A percentile compares a stretch with the other conserved stretches of the same genome.
These are phyloP conservation scores for Pseudoneurospora amorphoporcata DNA, from an alignment of 495 filamentous ascomycete genomes.

Conservation along the genomic window DNA sequence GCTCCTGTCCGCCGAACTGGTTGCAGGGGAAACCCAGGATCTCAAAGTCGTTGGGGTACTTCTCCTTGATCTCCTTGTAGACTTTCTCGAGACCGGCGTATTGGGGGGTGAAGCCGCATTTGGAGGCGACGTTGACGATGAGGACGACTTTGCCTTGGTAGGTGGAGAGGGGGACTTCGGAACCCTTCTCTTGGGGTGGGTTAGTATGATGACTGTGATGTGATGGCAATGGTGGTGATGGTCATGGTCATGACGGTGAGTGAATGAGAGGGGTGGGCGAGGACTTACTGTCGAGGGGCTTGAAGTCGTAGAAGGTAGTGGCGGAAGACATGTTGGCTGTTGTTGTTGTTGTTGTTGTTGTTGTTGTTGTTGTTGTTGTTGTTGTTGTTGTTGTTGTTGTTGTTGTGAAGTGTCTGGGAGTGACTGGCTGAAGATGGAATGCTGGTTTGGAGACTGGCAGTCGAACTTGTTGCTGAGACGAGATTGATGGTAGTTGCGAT, in stretches of 20 bases:
- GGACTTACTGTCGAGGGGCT: conserved; percentile 65
- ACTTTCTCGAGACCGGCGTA: conserved; percentile 83
- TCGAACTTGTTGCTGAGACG: not conserved
- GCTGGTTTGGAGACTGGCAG: not conserved
- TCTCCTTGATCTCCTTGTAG: conserved; percentile 64
- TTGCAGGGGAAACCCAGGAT: conserved; percentile 98
- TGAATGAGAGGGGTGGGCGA: not conserved
- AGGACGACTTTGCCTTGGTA: conserved; percentile 89
- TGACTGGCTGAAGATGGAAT: not conserved
- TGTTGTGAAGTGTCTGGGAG: conserved; percentile 24
- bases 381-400: no score
- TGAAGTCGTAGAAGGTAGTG: conserved; percentile 86
- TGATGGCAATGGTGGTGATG: no score
- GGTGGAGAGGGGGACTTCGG: conserved; percentile 52
- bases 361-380: no score
- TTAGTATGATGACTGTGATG: not conserved
- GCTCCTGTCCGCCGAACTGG: conserved; percentile 89
- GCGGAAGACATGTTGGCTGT: conserved; percentile 63
- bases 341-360: conserved; percentile 16
- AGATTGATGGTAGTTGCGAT: not conserved
- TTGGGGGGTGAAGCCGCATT: conserved; percentile 98
- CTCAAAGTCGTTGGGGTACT: conserved; percentile 63
- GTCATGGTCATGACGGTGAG: not conserved
- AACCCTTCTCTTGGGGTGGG: conserved; percentile 55
- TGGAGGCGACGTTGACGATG: conserved; percentile 95